Percentiles rank a stretch among this genome's conserved stretches.
Evolutionary conservation across 306 rosid genomes (phyloP).

Genomic region (Ochetophila trinervis): DNA sequence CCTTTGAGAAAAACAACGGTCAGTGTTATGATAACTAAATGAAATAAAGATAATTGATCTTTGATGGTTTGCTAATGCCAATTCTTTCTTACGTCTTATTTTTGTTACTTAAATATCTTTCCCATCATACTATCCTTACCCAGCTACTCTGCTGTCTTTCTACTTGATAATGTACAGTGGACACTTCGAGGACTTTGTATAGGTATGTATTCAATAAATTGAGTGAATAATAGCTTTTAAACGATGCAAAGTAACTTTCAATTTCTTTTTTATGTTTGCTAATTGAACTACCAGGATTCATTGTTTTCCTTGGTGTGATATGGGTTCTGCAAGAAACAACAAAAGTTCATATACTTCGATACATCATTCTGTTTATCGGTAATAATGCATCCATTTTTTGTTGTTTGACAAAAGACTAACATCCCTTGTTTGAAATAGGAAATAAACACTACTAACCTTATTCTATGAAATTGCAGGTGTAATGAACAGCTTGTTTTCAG

Average conservation of each 20-base stretch:
- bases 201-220: slow-evolving; percentile 32
- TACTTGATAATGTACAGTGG: slow-evolving; percentile 41
- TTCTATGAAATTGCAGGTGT: slow-evolving; percentile 47
- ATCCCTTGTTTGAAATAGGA: neutral
- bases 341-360: slow-evolving; percentile 44
- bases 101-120: neutral
- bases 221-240: neutral
- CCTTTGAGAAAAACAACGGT: neutral
- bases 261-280: slow-evolving; percentile 6
- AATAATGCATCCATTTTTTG: slow-evolving; percentile 8
- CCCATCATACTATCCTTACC: neutral
- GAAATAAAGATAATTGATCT: neutral
- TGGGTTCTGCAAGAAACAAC: slow-evolving; percentile 71
- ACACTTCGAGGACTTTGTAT: slow-evolving; percentile 72
- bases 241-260: slow-evolving; percentile 11
- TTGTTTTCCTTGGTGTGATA: slow-evolving; percentile 50
- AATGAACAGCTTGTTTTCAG: slow-evolving; percentile 70
- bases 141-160: neutral
- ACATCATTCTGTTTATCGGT: slow-evolving; percentile 59
- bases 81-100: neutral
- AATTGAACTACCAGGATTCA: slow-evolving; percentile 47
- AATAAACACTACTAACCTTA: neutral
- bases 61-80: neutral
- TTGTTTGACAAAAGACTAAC: neutral
- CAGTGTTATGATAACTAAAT: neutral